Evolutionary conservation across 208 protist genomes (phyloP), one percentile per base, ranked within the genome.

Genomic region (Crithidia expoeki): DNA sequence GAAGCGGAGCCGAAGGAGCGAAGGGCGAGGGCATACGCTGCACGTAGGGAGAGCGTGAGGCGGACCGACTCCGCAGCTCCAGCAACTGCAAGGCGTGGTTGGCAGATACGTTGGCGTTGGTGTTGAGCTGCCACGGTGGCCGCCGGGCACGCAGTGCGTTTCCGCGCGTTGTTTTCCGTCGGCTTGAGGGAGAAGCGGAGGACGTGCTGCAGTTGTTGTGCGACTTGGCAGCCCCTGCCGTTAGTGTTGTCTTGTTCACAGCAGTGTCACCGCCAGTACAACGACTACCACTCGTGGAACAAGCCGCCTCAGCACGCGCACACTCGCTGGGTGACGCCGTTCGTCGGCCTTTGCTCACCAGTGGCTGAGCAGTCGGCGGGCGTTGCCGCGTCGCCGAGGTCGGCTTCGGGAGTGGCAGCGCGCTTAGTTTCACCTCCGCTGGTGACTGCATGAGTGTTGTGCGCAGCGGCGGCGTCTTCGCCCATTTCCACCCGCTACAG

Each of bases 41-140:
- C 34, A 44, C 55, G 27, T 21, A 27, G n/a, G 46, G 62, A 1
- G 64, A 46, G 5, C 63, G 71, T 16, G 47, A 27, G 17, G 62
- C 46, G 12, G 42, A 51, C 23, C 64, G 62, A 10, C 63, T 70
- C 10, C 42, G 62, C 57, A 66, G 44, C 42, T 65, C 56, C 36
- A 76, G 49, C 62, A 76, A 63, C 63, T 71, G 56, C 55, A 76
- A 28, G 1, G 63, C 55, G 28, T 25, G 71, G 33, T 66, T 52
- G 7, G 55, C 63, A 6, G 71, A 36, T 27, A 11, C 62, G 49
- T 59, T 60, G 19, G 38, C 40, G 40, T 40, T 32, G 16, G 47
- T 14, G 30, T 36, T 52, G 32, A 44, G 46, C 44, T 65, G 60
- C 16, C 58, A 27, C 14, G 58, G 36, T 19, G 25, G 58, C 28